phyloP scores from a whole-genome alignment of 495 filamentous ascomycete species.

The Penicillium argentinense region DNA sequence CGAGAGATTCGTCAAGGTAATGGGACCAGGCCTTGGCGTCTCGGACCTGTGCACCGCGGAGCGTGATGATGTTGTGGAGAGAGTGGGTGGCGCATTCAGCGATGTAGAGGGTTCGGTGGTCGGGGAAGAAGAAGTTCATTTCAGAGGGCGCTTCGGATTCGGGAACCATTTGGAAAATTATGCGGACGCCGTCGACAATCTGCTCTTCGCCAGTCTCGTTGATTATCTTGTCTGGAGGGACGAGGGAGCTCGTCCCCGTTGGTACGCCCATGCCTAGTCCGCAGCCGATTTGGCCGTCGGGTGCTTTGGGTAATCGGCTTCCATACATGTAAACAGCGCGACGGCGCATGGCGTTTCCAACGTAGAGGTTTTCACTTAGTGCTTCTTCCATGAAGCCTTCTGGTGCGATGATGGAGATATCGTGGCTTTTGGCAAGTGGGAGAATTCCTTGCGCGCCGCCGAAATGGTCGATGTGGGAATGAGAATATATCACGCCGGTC shows the following conservation, averaged over 20 bases:
- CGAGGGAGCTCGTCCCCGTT: conserved; percentile 10
- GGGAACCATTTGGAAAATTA: conserved; percentile 26
- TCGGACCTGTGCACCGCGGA: conserved; percentile 24
- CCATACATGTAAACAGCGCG: conserved; percentile 27
- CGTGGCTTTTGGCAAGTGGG: background rate
- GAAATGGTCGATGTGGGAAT: conserved; percentile 29
- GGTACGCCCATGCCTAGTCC: conserved; percentile 20
- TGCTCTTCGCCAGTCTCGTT: conserved; percentile 12
- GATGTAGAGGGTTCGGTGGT: conserved; percentile 18
- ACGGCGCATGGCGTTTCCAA: conserved; percentile 21
- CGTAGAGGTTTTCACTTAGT: conserved; percentile 21
- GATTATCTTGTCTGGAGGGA: conserved; percentile 22
- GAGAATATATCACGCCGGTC: conserved; percentile 25
- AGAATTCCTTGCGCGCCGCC: conserved; percentile 19
- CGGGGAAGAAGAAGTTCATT: conserved; percentile 27
- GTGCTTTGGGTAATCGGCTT: conserved; percentile 3
- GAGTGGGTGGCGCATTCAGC: conserved; percentile 25
- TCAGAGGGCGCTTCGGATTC: conserved; percentile 25
- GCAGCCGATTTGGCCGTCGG: conserved; percentile 19
- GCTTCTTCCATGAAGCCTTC: conserved; percentile 25
- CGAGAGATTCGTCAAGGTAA: conserved; percentile 23
- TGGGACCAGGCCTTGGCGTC: conserved; percentile 22
- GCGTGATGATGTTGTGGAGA: conserved; percentile 27
- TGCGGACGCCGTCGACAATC: conserved; percentile 19
- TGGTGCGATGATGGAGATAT: conserved; percentile 24